Conservation (phyloP, 768 basidiomycete genomes). For the Naganishia randhawae region DNA sequence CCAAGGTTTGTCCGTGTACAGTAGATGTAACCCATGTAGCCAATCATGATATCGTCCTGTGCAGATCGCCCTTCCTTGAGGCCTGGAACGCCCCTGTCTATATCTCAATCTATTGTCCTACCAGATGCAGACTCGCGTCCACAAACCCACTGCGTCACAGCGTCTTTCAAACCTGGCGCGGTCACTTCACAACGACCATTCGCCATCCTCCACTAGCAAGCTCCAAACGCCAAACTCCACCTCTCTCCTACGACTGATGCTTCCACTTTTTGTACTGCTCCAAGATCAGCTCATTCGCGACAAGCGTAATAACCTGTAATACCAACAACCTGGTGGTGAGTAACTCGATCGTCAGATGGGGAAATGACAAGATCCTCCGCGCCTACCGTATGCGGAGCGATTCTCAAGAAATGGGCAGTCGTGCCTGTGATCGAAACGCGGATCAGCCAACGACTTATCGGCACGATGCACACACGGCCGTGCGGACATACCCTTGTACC, state of each 20-base stretch:
- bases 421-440: constrained; percentile 63
- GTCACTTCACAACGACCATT: not conserved
- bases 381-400: constrained; percentile 80
- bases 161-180: not conserved
- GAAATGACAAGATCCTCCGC: constrained; percentile 35
- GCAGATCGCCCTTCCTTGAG: too few relatives aligned
- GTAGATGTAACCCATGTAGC: too few relatives aligned
- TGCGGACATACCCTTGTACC: constrained; percentile 79
- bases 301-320: constrained; percentile 75
- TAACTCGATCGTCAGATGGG: not conserved
- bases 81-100: not conserved
- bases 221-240: not conserved
- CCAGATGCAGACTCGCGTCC: not conserved
- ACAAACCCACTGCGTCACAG: not conserved
- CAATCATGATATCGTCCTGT: too few relatives aligned
- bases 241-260: constrained; percentile 10
- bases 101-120: not conserved
- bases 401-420: constrained; percentile 86
- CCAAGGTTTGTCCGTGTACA: too few relatives aligned
- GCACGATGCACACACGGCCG: not conserved
- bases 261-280: constrained; percentile 39
- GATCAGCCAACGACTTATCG: not conserved
- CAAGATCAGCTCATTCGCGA: constrained; percentile 61
- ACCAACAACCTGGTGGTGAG: constrained; percentile 33
- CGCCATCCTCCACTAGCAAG: too few relatives aligned